These are phyloP conservation scores for Botryotinia convoluta DNA, from an alignment of 2,329 filamentous ascomycete genomes.

Conservation along the genomic window DNA sequence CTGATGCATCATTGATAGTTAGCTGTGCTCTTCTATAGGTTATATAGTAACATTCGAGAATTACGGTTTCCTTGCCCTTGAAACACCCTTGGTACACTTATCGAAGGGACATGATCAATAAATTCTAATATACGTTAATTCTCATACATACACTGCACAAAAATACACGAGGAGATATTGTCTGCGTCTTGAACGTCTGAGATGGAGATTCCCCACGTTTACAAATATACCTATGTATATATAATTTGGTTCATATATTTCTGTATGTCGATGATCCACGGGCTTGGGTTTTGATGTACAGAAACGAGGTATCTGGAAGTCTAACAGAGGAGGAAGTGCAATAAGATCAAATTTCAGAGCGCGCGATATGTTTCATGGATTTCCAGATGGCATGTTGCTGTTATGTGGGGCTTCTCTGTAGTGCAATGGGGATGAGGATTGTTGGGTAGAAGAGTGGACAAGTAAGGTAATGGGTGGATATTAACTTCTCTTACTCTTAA, in stretches of 20 bases:
- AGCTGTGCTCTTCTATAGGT: too few species aligned
- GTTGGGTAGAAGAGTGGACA: fast-evolving
- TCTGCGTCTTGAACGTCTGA: neutral
- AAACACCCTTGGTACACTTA: neutral
- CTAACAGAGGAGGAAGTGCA: neutral
- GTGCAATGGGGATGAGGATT: neutral
- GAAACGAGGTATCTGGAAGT: neutral
- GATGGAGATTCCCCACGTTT: neutral
- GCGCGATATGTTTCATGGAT: fast-evolving
- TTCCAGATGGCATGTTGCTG: too few species aligned
- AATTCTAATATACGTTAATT: fast-evolving
- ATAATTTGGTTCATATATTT: fast-evolving
- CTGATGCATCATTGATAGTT: too few species aligned
- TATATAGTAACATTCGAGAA: neutral
- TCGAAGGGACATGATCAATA: neutral
- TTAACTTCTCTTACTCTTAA: neutral
- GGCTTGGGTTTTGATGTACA: neutral
- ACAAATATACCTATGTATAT: neutral
- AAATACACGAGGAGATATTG: neutral
- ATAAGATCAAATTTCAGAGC: neutral
- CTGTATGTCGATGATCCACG: neutral
- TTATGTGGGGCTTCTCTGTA: neutral
- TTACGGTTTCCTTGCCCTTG: fast-evolving
- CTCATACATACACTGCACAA: neutral
- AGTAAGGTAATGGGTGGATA: neutral